Percentiles rank a stretch among this genome's conserved stretches.
Conservation (phyloP, 306 rosid species). For the Cercis canadensis region DNA sequence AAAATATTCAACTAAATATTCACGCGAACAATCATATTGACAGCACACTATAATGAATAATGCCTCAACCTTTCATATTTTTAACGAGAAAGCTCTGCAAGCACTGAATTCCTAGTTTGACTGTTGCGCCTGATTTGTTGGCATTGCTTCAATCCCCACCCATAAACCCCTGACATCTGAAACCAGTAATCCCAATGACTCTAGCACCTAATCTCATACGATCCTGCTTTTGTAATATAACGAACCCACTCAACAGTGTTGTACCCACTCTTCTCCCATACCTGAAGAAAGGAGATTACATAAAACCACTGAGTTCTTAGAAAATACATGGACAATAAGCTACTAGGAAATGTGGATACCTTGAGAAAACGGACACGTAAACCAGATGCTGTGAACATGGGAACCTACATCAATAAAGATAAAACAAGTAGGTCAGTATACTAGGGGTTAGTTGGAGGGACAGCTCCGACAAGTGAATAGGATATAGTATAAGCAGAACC, state of each 20-base stretch:
- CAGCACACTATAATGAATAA: slow-evolving; percentile 25
- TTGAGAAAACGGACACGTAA: slow-evolving; percentile 95
- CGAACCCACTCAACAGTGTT: slow-evolving; percentile 99
- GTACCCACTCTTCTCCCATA: slow-evolving; percentile 99
- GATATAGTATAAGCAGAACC: neutral
- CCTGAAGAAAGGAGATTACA: slow-evolving; percentile 55
- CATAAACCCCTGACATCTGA: slow-evolving; percentile 1
- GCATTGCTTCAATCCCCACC: slow-evolving; percentile 32
- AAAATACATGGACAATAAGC: neutral
- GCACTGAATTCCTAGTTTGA: slow-evolving; percentile 24
- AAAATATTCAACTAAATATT: slow-evolving; percentile 19
- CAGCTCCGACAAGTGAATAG: neutral
- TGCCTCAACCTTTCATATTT: slow-evolving; percentile 32
- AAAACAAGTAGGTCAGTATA: slow-evolving; percentile 25
- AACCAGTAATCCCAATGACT: slow-evolving; percentile 34
- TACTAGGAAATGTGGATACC: slow-evolving; percentile 44
- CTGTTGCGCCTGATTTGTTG: slow-evolving; percentile 22
- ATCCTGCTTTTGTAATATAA: slow-evolving; percentile 93
- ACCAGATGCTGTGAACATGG: slow-evolving; percentile 98
- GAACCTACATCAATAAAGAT: slow-evolving; percentile 56
- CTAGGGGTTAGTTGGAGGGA: neutral
- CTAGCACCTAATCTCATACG: slow-evolving; percentile 93
- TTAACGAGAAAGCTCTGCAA: slow-evolving; percentile 23
- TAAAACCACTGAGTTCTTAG: neutral
- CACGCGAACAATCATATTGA: slow-evolving; percentile 37